Base-by-base conservation (phyloP, 768 basidiomycete species). In the Naganishia vishniacii region DNA sequence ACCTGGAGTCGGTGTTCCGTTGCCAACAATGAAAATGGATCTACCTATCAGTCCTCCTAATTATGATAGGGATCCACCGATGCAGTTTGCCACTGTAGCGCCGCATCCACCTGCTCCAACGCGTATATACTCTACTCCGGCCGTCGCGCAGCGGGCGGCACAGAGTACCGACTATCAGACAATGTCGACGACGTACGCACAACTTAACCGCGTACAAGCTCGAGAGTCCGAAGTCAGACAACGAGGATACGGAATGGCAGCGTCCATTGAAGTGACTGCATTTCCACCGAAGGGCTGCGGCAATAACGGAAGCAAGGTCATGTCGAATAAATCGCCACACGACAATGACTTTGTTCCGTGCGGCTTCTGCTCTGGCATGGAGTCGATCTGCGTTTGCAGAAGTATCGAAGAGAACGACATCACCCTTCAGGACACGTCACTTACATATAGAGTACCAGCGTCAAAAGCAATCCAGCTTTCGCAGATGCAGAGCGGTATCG, bases 341-440 rank as follows among this genome's bases (percentile, higher is more conserved):
- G 15, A 23, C 13, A 23, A 25, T 6, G 53, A 20, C 7, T 56
- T 56, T 26, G 53, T 56, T 37, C 81, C 83, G 63, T 92, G 90
- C 73, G 86, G 88, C 2, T 84, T 90, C 75, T 92, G 91, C 74
- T 83, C 79, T 64, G 84, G 85, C 15, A 65, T 65, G 46, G 81
- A 81, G 64, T 82, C 82, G 16, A 82, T 85, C 42, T 93, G 91
- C 71, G 83, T 91, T 45, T 93, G 90, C 75, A 83, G 84, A 61
- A 87, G 88, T 73, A 64, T 71, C 40, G 68, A 68, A n/a, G 70
- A 70, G 48, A 47, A 71, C 45, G 67, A 63, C 23, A 60, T 40
- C 20, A 56, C 53, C 20, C 37, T 56, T 32, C 34, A 37, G 23
- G 53, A 56, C 53, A 56, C 53, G 0, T 56, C 53, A 1, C 8